Conservation (phyloP, 495 filamentous ascomycete species). For the Aspergillus baeticus region DNA sequence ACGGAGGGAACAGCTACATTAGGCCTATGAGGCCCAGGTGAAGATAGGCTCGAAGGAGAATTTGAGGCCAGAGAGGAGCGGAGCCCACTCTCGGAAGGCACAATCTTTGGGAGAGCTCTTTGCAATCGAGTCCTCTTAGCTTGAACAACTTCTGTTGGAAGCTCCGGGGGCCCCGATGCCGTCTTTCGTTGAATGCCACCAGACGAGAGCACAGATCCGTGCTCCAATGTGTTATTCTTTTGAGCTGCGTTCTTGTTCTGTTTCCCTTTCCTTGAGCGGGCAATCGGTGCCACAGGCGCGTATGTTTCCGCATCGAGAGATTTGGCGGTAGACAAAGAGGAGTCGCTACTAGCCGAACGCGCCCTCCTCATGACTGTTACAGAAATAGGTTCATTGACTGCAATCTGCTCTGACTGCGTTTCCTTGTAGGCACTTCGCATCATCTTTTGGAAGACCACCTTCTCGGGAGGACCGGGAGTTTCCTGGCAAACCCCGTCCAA, state of each 20-base stretch:
- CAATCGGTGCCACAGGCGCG: conserved; percentile 18
- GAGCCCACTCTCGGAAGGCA: conserved; percentile 24
- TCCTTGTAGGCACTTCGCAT: conserved; percentile 27
- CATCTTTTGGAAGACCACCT: conserved; percentile 24
- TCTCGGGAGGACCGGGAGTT: conserved; percentile 23
- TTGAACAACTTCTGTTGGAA: conserved; percentile 21
- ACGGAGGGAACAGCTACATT: neutral
- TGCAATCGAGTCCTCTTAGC: conserved; percentile 32
- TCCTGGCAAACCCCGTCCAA: conserved; percentile 25
- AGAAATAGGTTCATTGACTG: neutral
- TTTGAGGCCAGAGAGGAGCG: conserved; percentile 23
- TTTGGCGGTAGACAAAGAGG: conserved; percentile 43
- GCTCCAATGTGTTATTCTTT: conserved; percentile 19
- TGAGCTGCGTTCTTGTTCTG: conserved; percentile 23
- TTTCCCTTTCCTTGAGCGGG: conserved; percentile 31
- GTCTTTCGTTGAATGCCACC: conserved; percentile 24
- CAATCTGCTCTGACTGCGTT: conserved; percentile 14
- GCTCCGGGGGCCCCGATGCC: conserved; percentile 29
- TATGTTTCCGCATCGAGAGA: conserved; percentile 31
- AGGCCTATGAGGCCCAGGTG: conserved; percentile 3
- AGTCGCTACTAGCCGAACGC: conserved; percentile 44
- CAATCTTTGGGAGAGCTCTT: conserved; percentile 19
- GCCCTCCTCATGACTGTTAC: conserved; percentile 13
- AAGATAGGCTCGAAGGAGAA: conserved; percentile 16
- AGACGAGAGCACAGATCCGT: conserved; percentile 15